These are phyloP conservation scores for Bertia moriformis DNA, from an alignment of 2,329 filamentous ascomycete species.

Conservation along the genomic window DNA sequence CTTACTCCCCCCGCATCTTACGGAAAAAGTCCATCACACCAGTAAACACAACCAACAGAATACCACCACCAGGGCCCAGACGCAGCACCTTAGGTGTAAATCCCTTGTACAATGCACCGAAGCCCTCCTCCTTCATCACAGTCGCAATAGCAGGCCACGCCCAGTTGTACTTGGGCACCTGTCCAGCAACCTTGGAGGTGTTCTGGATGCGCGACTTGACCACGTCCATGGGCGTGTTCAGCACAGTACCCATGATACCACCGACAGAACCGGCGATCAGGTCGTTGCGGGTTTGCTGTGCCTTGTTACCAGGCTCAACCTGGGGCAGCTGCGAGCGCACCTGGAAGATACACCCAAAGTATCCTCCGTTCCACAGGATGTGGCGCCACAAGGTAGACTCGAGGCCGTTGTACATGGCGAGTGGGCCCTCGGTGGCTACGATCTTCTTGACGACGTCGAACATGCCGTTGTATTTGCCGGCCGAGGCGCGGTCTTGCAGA, in stretches of 20 bases:
- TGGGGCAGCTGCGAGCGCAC: constrained; percentile 71
- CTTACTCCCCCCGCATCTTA: constrained; percentile 22
- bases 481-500: constrained; percentile 86
- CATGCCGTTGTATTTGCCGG: constrained; percentile 74
- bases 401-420: constrained; percentile 90
- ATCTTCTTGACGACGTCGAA: constrained; percentile 71
- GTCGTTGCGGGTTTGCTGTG: constrained; percentile 71
- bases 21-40: constrained; percentile 87
- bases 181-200: constrained; percentile 67
- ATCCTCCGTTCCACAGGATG: constrained; percentile 88
- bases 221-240: constrained; percentile 94
- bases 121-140: constrained; percentile 86
- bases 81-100: constrained; percentile 88
- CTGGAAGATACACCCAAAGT: constrained; percentile 98
- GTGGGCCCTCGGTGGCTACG: constrained; percentile 64
- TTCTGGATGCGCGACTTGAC: constrained; percentile 99
- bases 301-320: constrained; percentile 67
- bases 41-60: constrained; percentile 76
- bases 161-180: constrained; percentile 94
- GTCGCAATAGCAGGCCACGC: constrained; percentile 76
- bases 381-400: constrained; percentile 96
- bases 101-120: constrained; percentile 86
- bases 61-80: constrained; percentile 44
- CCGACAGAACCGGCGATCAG: constrained; percentile 74
- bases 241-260: constrained; percentile 72